Evolutionary conservation across 352 stramenopile genomes (phyloP).

Genomic region (Bremia lactucae): DNA sequence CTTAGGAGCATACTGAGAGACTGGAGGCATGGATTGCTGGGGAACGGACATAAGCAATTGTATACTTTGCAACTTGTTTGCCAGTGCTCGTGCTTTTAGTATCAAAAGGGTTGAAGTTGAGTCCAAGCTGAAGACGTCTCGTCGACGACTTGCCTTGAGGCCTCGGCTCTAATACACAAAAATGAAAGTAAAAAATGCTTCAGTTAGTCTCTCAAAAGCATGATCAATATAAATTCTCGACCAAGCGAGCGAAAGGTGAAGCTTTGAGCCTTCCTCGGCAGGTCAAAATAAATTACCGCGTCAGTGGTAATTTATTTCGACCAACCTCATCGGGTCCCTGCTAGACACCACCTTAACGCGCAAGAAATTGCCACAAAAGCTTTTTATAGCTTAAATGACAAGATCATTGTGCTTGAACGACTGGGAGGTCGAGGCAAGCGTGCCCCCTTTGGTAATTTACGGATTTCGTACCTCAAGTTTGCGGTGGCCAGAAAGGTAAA

Average conservation of each 20-base stretch:
- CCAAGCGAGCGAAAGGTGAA: not conserved
- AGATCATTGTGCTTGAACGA: not conserved
- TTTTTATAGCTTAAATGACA: not conserved
- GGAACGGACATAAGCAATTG: conserved; percentile 44
- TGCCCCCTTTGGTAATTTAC: conserved; percentile 25
- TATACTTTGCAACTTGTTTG: conserved; percentile 2
- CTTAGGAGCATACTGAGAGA: conserved; percentile 59
- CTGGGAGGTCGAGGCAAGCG: not conserved
- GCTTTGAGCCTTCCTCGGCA: too few relatives aligned
- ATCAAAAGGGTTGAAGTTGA: too few relatives aligned
- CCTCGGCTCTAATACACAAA: conserved; percentile 2
- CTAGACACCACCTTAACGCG: too few relatives aligned
- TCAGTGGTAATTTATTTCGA: conserved; percentile 21
- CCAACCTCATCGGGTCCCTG: too few relatives aligned
- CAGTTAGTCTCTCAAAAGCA: conserved; percentile 5
- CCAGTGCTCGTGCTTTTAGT: too few relatives aligned
- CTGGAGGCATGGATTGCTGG: conserved; percentile 60
- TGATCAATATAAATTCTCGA: conserved; percentile 8
- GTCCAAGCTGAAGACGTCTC: too few relatives aligned
- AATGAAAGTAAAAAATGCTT: not conserved
- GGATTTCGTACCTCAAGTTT: conserved; percentile 28
- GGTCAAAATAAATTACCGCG: conserved; percentile 21
- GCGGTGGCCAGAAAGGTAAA: conserved; percentile 13
- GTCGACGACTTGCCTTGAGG: not conserved
- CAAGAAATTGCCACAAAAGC: not conserved